Evolutionary conservation across 306 rosid species (phyloP).

Genomic region (Sicyos baderoa): DNA sequence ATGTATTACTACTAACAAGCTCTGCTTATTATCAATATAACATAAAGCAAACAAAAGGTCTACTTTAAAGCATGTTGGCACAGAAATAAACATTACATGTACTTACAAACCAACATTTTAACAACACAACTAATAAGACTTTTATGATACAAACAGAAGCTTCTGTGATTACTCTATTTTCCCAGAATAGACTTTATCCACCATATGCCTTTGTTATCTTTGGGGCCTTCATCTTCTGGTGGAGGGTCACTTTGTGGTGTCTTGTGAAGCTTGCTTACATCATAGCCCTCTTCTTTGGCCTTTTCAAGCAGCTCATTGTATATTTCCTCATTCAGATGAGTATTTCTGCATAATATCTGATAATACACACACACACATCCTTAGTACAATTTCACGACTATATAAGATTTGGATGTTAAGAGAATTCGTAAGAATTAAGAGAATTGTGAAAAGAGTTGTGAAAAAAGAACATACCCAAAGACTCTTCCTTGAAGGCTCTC

Average conservation of each 20-base stretch:
- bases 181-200: conserved; percentile 42
- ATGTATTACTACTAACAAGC: too few species aligned
- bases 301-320: conserved; percentile 51
- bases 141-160: conserved; percentile 13
- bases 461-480: conserved; percentile 81
- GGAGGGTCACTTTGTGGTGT: conserved; percentile 74
- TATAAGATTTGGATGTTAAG: too few species aligned
- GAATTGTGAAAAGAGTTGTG: background rate
- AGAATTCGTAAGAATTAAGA: too few species aligned
- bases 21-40: too few species aligned
- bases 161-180: background rate
- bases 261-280: conserved; percentile 75
- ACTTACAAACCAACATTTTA: background rate
- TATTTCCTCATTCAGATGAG: conserved; percentile 49
- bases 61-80: background rate
- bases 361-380: background rate
- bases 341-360: conserved; percentile 56
- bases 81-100: background rate
- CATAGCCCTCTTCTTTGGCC: conserved; percentile 62
- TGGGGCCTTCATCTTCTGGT: conserved; percentile 48
- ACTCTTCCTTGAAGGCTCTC: conserved; percentile 58
- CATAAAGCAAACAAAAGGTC: background rate
- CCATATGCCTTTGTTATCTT: conserved; percentile 61
- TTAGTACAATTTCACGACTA: too few species aligned
- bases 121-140: background rate